A percentile compares a stretch with the other conserved stretches of the same genome.
Conservation (phyloP, 176 grass and related monocot species). For the Triticum timopheevii region DNA sequence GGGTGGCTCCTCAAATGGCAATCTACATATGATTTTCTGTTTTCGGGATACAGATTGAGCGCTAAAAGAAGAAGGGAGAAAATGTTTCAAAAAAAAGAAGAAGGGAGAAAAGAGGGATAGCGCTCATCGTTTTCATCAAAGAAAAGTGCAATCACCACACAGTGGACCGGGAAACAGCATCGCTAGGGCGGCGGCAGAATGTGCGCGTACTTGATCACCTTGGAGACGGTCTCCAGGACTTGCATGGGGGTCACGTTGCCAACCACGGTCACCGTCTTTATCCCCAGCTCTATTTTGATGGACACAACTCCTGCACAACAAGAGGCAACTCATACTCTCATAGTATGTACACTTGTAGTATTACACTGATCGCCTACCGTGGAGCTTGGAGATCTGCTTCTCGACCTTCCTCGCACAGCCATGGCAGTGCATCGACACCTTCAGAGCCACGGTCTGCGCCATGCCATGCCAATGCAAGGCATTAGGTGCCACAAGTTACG, state of each 20-base stretch:
- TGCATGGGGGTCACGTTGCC: constrained; percentile 62
- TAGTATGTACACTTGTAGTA: too few relatives aligned
- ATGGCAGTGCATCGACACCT: constrained; percentile 90
- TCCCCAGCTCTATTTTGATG: constrained; percentile 67
- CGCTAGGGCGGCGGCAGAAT: constrained; percentile 37
- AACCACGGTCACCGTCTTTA: constrained; percentile 71
- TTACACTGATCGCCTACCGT: constrained; percentile 43
- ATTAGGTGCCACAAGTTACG: background rate
- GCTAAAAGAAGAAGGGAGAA: too few relatives aligned
- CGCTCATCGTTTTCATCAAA: background rate
- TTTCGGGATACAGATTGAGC: too few relatives aligned
- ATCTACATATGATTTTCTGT: too few relatives aligned
- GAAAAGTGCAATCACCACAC: background rate
- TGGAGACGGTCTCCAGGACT: constrained; percentile 68
- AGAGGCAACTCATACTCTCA: background rate
- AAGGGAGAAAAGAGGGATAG: too few relatives aligned
- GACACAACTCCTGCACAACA: constrained; percentile 65
- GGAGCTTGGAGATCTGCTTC: constrained; percentile 89
- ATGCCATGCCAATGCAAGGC: background rate
- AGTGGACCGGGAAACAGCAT: background rate
- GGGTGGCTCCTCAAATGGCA: too few relatives aligned
- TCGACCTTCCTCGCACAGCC: constrained; percentile 86
- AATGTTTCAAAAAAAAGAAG: too few relatives aligned
- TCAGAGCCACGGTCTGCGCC: constrained; percentile 65
- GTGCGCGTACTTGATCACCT: constrained; percentile 75